Evolutionary conservation across 352 stramenopile genomes (phyloP), one percentile per base, ranked within the genome.

Genomic region (Phytophthora cryptogea): DNA sequence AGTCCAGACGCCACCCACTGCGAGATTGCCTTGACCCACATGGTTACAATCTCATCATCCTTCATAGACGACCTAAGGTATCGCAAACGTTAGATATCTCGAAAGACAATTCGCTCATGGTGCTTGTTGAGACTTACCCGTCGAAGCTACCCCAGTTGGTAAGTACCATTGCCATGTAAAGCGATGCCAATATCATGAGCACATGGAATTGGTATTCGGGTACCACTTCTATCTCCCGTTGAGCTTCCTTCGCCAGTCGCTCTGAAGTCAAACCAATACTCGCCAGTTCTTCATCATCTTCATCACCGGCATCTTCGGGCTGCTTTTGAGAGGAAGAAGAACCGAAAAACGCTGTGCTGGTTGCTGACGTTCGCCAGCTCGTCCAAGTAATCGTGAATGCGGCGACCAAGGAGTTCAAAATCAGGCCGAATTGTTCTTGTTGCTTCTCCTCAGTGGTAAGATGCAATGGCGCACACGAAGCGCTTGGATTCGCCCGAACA

Each of bases 21-120:
- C 16, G 88, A 95, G 13, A 77, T 74, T 62, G 97, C 92, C 26
- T 98, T 92, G 49, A 99, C 96, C 92, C 92, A 98, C 95, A 98
- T 98, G 4, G 80, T 92, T 23, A 90, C 75, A 5, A 84, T 64
- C 35, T 89, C 67, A 45, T 90, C 80, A n/a, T 66, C 54, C 9
- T 61, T 63, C 2, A 67, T 76, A 13, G 75, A 68, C 20, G 63
- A 75, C 20, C 70, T 86, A 48, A 39, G 40, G 27, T 37, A 14
- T 31, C 30, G 33, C 48, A 26, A 13, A 20, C 20, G 28, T 61
- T 3, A 74, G 35, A 23, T 42, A 7, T 45, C 2, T 11, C 20
- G 9, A 14, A 67, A 23, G 26, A 3, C 20, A 8, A 46, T 16
- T 23, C 49, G 13, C 28, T 30, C 10, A 59, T 23, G 14, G 8